These are phyloP conservation scores for Handroanthus guayacan DNA, from an alignment of 257 asterid genomes.

Conservation along the genomic window DNA sequence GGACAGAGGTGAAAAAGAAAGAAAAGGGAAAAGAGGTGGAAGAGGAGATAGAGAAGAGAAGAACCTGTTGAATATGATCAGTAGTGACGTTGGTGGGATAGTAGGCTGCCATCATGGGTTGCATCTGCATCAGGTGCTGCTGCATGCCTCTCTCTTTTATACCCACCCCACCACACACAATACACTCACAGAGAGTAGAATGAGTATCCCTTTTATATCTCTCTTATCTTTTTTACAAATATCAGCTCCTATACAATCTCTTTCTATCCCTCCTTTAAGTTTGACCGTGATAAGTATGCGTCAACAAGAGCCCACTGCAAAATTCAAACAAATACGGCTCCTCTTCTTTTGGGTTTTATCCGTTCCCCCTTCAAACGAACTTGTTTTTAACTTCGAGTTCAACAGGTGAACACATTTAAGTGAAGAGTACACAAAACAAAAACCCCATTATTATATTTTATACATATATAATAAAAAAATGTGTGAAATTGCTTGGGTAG, in stretches of 20 bases:
- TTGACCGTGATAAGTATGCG: conserved; percentile 44
- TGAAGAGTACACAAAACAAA: neutral
- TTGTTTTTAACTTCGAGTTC: conserved; percentile 17
- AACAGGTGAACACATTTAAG: neutral
- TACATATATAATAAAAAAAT: neutral
- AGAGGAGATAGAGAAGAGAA: neutral
- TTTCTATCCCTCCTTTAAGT: conserved; percentile 46
- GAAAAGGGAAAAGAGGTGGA: conserved; percentile 34
- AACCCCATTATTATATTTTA: too few species aligned
- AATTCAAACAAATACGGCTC: conserved; percentile 42
- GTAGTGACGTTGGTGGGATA: conserved; percentile 95
- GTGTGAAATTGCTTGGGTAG: neutral
- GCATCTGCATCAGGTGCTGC: conserved; percentile 99
- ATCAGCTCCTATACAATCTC: conserved; percentile 25
- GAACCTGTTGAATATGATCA: conserved; percentile 98
- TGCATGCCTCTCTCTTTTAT: conserved; percentile 60
- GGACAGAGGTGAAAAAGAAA: conserved; percentile 40
- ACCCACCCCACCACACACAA: conserved; percentile 50
- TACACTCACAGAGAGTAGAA: conserved; percentile 38
- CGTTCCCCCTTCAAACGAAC: neutral
- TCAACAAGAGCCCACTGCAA: conserved; percentile 43
- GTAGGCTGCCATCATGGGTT: conserved; percentile 99
- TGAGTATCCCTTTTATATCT: conserved; percentile 25
- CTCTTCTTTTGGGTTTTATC: conserved; percentile 38
- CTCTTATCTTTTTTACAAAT: conserved; percentile 28